phyloP scores from a whole-genome alignment of 345 rosid species.

The Rubroshorea leprosula region DNA sequence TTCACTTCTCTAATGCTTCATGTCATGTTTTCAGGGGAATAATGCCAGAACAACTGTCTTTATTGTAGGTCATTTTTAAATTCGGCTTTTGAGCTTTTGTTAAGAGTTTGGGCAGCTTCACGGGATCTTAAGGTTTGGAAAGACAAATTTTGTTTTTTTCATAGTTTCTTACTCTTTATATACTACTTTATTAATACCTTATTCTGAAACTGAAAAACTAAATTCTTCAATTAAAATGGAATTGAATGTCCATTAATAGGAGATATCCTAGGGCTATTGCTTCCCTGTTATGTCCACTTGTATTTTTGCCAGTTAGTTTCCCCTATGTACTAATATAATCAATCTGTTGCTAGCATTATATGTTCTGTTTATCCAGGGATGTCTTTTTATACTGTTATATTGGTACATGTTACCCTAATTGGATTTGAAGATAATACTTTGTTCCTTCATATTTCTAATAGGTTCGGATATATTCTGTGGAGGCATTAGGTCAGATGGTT shows the following conservation, averaged over 20 bases:
- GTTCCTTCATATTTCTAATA: slow-evolving; percentile 31
- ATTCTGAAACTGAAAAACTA: not conserved
- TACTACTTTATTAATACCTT: not conserved
- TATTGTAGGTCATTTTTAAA: slow-evolving; percentile 76
- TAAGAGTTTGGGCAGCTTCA: slow-evolving; percentile 90
- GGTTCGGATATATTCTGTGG: slow-evolving; percentile 86
- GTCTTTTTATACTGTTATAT: not conserved
- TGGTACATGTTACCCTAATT: not conserved
- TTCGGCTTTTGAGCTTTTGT: slow-evolving; percentile 90
- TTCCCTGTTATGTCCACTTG: not conserved
- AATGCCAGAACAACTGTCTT: slow-evolving; percentile 18
- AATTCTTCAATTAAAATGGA: not conserved
- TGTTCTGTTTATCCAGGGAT: not conserved
- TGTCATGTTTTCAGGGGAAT: slow-evolving; percentile 9
- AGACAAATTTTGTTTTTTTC: not conserved
- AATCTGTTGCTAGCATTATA: not conserved
- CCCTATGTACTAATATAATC: not conserved
- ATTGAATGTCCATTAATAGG: not conserved
- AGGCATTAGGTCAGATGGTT: slow-evolving; percentile 97
- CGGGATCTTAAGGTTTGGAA: slow-evolving; percentile 78
- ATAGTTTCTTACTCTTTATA: not conserved
- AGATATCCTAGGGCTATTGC: not conserved
- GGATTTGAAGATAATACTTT: not conserved
- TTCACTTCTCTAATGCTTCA: slow-evolving; percentile 15
- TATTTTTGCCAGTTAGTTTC: no score